Percentiles rank a stretch among this genome's conserved stretches.
These are phyloP conservation scores for Petunia secreta DNA, from an alignment of 257 asterid species.

Conservation along the genomic window DNA sequence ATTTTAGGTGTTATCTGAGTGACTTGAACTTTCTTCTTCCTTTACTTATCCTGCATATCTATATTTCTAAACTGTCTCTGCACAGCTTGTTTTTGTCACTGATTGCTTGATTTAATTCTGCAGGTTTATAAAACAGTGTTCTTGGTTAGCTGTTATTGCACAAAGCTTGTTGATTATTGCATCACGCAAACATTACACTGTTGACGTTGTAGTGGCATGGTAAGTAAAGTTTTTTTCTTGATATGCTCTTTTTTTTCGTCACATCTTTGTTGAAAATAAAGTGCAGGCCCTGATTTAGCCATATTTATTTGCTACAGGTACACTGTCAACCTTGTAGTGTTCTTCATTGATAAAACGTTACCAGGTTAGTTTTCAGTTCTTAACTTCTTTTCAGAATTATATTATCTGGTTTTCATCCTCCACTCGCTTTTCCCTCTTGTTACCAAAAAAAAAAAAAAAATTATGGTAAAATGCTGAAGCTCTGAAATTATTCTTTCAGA, in stretches of 20 bases:
- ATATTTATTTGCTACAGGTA: slow-evolving; percentile 58
- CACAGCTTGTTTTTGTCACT: not conserved
- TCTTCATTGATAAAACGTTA: slow-evolving; percentile 81
- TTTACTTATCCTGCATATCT: not conserved
- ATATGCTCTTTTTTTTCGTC: not conserved
- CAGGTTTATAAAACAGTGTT: slow-evolving; percentile 85
- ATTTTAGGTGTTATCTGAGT: not conserved
- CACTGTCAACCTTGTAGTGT: slow-evolving; percentile 92
- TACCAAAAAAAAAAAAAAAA: not conserved
- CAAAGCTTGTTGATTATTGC: slow-evolving; percentile 95
- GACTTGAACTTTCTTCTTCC: not conserved
- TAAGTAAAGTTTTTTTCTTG: slow-evolving; percentile 34
- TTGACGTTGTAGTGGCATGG: slow-evolving; percentile 98
- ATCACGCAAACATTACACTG: slow-evolving; percentile 95
- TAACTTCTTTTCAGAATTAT: not conserved
- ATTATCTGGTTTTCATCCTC: slow-evolving; percentile 4
- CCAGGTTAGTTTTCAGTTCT: slow-evolving; percentile 58
- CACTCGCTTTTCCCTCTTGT: not conserved
- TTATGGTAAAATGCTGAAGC: slow-evolving; percentile 7
- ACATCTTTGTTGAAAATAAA: not conserved
- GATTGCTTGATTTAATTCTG: slow-evolving; percentile 18
- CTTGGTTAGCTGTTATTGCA: slow-evolving; percentile 73
- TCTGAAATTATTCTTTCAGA: slow-evolving; percentile 44
- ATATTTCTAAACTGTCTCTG: not conserved
- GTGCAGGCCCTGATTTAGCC: not conserved